Conservation (phyloP, 2,329 filamentous ascomycete species). For the Myotisia sp. region DNA sequence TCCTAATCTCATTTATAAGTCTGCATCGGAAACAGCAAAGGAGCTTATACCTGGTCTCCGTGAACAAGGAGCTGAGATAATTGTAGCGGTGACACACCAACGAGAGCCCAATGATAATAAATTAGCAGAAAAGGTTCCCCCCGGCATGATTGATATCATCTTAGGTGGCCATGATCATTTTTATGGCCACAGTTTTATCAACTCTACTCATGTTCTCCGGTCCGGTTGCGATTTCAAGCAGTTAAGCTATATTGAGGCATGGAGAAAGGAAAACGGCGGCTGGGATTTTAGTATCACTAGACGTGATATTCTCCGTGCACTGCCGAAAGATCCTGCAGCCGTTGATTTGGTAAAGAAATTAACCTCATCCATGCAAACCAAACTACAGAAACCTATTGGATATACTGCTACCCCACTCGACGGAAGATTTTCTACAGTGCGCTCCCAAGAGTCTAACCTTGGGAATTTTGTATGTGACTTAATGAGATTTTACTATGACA, state of each 20-base stretch:
- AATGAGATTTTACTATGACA: slow-evolving; percentile 68
- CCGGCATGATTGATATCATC: slow-evolving; percentile 67
- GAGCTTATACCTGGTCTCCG: slow-evolving; percentile 60
- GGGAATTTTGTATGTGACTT: slow-evolving; percentile 87
- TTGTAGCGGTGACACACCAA: slow-evolving; percentile 73
- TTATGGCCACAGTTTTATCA: slow-evolving; percentile 63
- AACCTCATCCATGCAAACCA: slow-evolving; percentile 58
- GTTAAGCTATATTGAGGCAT: slow-evolving; percentile 70
- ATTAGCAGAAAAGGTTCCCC: slow-evolving; percentile 55
- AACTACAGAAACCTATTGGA: slow-evolving; percentile 67
- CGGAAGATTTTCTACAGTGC: slow-evolving; percentile 70
- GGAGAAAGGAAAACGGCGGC: slow-evolving; percentile 39
- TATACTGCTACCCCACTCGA: slow-evolving; percentile 74
- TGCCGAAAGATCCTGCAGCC: slow-evolving; percentile 50
- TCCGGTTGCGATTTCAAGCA: slow-evolving; percentile 89
- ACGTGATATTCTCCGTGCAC: slow-evolving; percentile 55
- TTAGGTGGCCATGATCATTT: slow-evolving; percentile 84
- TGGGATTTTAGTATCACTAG: slow-evolving; percentile 72
- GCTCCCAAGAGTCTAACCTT: slow-evolving; percentile 63
- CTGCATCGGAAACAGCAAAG: slow-evolving; percentile 59
- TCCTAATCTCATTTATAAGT: slow-evolving; percentile 67
- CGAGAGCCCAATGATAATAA: slow-evolving; percentile 83
- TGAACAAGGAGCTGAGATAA: slow-evolving; percentile 63
- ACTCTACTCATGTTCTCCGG: slow-evolving; percentile 68
- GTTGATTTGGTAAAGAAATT: slow-evolving; percentile 51